A percentile compares a stretch with the other conserved stretches of the same genome.
Evolutionary conservation across 345 rosid genomes (phyloP).

Genomic region (Citrus sp.): DNA sequence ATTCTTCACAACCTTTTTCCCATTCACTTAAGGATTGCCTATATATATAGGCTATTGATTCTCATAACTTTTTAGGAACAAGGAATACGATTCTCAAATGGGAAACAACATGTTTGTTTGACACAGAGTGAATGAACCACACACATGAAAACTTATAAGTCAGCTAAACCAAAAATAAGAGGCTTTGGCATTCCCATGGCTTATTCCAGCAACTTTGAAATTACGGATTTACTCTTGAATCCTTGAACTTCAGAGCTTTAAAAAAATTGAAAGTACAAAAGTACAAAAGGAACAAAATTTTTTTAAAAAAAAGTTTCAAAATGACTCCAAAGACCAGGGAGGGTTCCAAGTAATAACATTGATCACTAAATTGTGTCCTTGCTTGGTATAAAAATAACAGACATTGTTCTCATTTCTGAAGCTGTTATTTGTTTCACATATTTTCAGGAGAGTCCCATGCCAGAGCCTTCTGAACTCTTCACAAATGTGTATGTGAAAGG

Average conservation of each 20-base stretch:
- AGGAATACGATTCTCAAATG: not conserved
- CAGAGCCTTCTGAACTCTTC: constrained; percentile 82
- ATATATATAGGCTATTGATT: not conserved
- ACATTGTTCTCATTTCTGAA: not conserved
- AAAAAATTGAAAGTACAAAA: not conserved
- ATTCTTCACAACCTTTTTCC: not conserved
- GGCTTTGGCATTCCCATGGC: not conserved
- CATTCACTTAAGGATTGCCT: not conserved
- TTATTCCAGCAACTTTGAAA: not conserved
- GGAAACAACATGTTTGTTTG: not conserved
- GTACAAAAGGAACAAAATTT: not conserved
- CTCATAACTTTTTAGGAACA: not conserved
- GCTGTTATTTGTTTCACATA: not conserved
- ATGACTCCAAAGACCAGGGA: not conserved
- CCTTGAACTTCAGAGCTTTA: not conserved
- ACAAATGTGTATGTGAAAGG: constrained; percentile 80
- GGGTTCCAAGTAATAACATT: not conserved
- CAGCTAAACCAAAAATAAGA: not conserved
- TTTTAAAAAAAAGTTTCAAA: not conserved
- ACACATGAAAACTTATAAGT: not conserved
- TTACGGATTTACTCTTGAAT: not conserved
- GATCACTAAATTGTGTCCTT: not conserved
- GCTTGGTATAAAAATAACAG: not conserved
- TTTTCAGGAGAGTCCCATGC: constrained; percentile 92
- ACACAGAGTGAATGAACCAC: not conserved